Base-by-base conservation (phyloP, 2,329 filamentous ascomycete species). In the Fusarium nanum region DNA sequence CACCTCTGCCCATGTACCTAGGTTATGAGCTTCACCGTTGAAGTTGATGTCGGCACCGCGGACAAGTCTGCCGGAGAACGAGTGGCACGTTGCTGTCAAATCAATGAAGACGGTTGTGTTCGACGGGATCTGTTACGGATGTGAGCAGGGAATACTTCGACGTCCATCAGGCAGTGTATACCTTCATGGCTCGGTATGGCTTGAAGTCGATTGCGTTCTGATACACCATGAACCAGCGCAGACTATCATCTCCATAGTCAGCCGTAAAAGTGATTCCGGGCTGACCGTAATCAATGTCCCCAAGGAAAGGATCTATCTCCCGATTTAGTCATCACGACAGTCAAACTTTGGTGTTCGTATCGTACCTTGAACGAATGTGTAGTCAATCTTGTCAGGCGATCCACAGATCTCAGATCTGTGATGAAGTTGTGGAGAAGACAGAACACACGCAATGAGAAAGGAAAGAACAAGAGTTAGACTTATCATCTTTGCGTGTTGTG, bases 191-290 rank as follows among this genome's bases (percentile, higher is more conserved):
- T 18, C 67, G 67, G 7, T 72, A 72, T 9, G 70, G 70, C 18
- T 72, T 73, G 12, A 59, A 67, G 40, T 72, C 70, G 20, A 71
- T 61, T 14, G 56, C 62, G 8, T 72, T 73, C 45, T 72, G 70
- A 25, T 73, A 72, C 7, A 66, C 45, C 63, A 72, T 71, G 30
- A 73, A 72, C 70, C 70, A 72, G 23, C 59, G 70, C 5, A 47
- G 27, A 30, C 11, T 25, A 4, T 14, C 44, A 1, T 73, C 56
- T 2, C 49, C 37, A 54, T 73, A 66, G 3, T 25, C 40, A 3
- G 50, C 53, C 20, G 59, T 23, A 14, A 72, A 40, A 13, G 18
- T 55, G 3, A 72, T 56, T 4, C 70, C 70, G 9, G 70, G 70
- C 30, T 72, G 70, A 1, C 67, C 70, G 18, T 42, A 13, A 22